These are phyloP conservation scores for Alternaria sp. DNA, from an alignment of 2,329 filamentous ascomycete genomes.

Conservation along the genomic window DNA sequence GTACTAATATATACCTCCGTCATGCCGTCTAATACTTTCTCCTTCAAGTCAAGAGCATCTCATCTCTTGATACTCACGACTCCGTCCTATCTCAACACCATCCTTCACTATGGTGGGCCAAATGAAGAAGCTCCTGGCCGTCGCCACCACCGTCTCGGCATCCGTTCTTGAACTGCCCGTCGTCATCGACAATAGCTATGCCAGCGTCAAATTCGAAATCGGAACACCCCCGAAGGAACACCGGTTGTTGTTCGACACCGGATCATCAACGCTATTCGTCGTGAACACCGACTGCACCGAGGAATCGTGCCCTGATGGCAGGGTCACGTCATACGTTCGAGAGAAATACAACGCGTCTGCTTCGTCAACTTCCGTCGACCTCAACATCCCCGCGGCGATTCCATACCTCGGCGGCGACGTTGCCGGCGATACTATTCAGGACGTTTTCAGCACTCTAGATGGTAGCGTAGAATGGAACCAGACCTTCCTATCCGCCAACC, in stretches of 20 bases:
- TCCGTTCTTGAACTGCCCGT: constrained; percentile 22
- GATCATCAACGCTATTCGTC: constrained; percentile 20
- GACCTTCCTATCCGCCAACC: constrained; percentile 22
- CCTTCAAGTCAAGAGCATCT: not conserved
- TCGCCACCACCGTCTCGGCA: constrained; percentile 10
- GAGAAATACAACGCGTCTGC: constrained; percentile 17
- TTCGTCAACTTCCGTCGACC: constrained; percentile 15
- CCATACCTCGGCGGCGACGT: constrained; percentile 22
- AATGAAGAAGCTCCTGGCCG: not conserved
- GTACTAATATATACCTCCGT: not conserved
- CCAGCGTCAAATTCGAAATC: constrained; percentile 3
- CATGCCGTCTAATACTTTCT: too few species aligned
- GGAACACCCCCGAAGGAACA: constrained; percentile 22
- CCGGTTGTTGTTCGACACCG: constrained; percentile 23
- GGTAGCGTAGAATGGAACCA: constrained; percentile 22
- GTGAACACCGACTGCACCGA: constrained; percentile 21
- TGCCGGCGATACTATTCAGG: constrained; percentile 10
- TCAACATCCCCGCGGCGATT: constrained; percentile 9
- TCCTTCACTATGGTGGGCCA: not conserved
- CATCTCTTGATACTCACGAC: not conserved
- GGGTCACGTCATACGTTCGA: constrained; percentile 7
- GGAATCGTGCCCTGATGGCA: constrained; percentile 13
- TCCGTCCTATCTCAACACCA: not conserved
- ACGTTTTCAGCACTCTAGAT: constrained; percentile 14
- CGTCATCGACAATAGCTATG: constrained; percentile 10